Evolutionary conservation across 176 grass and related monocot genomes (phyloP), one percentile per base, ranked within the genome.

Genomic region (Lolium multiflorum): DNA sequence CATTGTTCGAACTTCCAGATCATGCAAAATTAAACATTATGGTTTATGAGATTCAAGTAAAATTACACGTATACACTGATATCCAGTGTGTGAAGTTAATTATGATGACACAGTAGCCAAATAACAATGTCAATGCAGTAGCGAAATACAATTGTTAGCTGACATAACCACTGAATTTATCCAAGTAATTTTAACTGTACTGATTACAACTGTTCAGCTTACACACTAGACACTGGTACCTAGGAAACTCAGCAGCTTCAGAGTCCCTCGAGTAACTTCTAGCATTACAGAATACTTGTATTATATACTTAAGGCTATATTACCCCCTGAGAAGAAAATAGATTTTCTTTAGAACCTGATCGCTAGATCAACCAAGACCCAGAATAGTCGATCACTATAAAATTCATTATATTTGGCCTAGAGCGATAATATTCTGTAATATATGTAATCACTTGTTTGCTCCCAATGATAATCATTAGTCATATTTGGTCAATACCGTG

Each of bases 131-230:
- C 54, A 62, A 67, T 39, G 60, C 35, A 56, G 21, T 1, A 82
- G 17, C 22, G 71, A 49, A 20, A 44, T 22, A 37, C 20, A 24
- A 79, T 16, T 48, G 39, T 47, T 13, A 82, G 8, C 60, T 50
- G 24, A 31, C 52, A 12, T 78, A 79, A 50, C 49, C 43, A 62
- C 28, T 22, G 44, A 35, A 72, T 61, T 60, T 15, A 59, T 70
- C 64, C 4, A 48, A 3, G 3, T 58, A 52, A 13, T 58, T 39
- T n/a, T n/a, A 21, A 31, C 21, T 61, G 37, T 60, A 39, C 62
- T 67, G 60, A 28, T 47, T 67, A 25, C 38, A 46, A 83, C 54
- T 18, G 54, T 77, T 37, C 71, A 55, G 31, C 26, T 70, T 70
- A 24, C 11, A 77, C 3, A 22, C 61, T 63, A 49, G 41, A 5